These are phyloP conservation scores for Schizophyllum commune DNA, from an alignment of 1,284 basidiomycete species.

Conservation along the genomic window DNA sequence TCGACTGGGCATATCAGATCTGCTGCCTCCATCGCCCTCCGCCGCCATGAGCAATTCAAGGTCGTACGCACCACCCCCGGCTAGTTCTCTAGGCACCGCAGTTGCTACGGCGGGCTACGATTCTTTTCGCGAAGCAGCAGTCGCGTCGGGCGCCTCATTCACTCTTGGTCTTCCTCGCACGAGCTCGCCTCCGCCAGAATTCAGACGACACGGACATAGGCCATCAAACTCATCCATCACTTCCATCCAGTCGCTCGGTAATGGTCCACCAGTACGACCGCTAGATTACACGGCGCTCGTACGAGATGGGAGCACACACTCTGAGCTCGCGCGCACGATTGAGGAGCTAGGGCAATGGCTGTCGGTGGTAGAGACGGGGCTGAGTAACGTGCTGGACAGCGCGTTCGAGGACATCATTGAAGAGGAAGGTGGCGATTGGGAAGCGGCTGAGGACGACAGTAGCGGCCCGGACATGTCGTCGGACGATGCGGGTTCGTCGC, in stretches of 20 bases:
- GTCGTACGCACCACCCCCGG: constrained; percentile 27
- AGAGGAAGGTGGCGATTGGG: constrained; percentile 5
- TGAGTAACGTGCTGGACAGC: constrained; percentile 57
- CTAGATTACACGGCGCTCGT: constrained; percentile 65
- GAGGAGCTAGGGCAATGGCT: constrained; percentile 81
- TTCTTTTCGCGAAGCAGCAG: constrained; percentile 19
- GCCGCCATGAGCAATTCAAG: constrained; percentile 40
- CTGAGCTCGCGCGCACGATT: constrained; percentile 68
- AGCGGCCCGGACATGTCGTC: constrained; percentile 21
- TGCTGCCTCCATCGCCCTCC: constrained; percentile 74
- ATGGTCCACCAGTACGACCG: constrained; percentile 40
- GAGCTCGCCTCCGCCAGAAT: constrained; percentile 30
- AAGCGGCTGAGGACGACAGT: constrained; percentile 35
- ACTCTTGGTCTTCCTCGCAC: constrained; percentile 34
- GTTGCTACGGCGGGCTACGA: constrained; percentile 9
- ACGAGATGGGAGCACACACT: constrained; percentile 56
- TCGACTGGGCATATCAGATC: constrained; percentile 58
- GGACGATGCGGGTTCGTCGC: constrained; percentile 4
- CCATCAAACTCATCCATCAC: constrained; percentile 11
- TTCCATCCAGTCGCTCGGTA: constrained; percentile 13
- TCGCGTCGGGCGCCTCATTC: constrained; percentile 24
- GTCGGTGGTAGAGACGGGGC: constrained; percentile 63
- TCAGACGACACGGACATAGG: constrained; percentile 11
- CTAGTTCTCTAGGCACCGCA: constrained; percentile 30
- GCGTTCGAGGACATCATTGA: constrained; percentile 5